Percentiles rank a stretch among this genome's conserved stretches.
Evolutionary conservation across 331 rosid species (phyloP).

Genomic region (Stylosanthes scabra): DNA sequence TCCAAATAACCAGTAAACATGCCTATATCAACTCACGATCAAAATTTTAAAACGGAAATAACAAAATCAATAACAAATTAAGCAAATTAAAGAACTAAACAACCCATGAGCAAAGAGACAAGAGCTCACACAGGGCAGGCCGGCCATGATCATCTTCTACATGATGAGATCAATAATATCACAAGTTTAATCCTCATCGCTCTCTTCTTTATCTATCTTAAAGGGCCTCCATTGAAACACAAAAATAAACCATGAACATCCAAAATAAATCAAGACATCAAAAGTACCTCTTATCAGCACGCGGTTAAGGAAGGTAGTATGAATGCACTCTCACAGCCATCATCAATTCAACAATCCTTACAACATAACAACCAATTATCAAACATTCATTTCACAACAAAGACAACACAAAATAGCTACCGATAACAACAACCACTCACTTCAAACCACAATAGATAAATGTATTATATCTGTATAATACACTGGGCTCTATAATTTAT

Average conservation of each 20-base stretch:
- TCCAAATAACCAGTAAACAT: too few relatives aligned
- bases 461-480: not conserved
- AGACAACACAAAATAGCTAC: conserved; percentile 7
- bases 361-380: conserved; percentile 8
- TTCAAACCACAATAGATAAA: conserved; percentile 4
- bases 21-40: not conserved
- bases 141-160: conserved; percentile 7
- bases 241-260: not conserved
- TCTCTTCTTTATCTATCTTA: not conserved
- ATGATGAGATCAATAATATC: not conserved
- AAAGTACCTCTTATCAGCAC: conserved; percentile 53
- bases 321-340: conserved; percentile 43
- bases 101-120: not conserved
- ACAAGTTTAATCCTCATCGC: conserved; percentile 17
- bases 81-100: not conserved
- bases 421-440: not conserved
- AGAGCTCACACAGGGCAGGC: not conserved
- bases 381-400: conserved; percentile 24
- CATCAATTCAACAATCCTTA: conserved; percentile 45
- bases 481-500: not conserved
- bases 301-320: conserved; percentile 28
- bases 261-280: conserved; percentile 10
- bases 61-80: not conserved
- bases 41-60: not conserved
- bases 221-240: conserved; percentile 3